Percentiles rank a stretch among this genome's conserved stretches.
These are phyloP conservation scores for Neurospora sp. DNA, from an alignment of 495 filamentous ascomycete species.

Conservation along the genomic window DNA sequence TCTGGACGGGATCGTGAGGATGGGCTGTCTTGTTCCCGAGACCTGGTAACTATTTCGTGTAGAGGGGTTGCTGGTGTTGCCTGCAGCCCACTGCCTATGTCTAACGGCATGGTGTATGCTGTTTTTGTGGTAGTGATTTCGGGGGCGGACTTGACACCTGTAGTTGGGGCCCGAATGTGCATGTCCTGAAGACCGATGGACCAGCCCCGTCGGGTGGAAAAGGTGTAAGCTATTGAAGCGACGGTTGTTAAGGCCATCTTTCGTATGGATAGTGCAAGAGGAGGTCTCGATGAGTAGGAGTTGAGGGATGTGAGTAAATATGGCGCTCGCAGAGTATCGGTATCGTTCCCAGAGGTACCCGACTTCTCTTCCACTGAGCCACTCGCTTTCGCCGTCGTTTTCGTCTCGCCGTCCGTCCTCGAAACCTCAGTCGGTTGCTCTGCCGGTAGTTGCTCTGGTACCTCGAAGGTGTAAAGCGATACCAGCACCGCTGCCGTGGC, in stretches of 20 bases:
- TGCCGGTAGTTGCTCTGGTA: conserved; percentile 15
- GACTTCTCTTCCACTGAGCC: neutral
- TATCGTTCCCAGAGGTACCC: neutral
- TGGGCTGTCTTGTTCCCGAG: neutral
- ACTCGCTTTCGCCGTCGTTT: neutral
- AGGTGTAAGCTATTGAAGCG: conserved; percentile 77
- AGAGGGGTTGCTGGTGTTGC: conserved; percentile 16
- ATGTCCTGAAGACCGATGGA: conserved; percentile 85
- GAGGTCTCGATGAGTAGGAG: conserved; percentile 71
- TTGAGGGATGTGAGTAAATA: conserved; percentile 69
- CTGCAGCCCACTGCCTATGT: conserved; percentile 2
- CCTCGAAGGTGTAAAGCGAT: conserved; percentile 59
- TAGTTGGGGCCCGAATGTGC: conserved; percentile 37
- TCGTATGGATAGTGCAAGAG: conserved; percentile 69
- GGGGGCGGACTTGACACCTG: conserved; percentile 18
- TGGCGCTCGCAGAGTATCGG: conserved; percentile 17
- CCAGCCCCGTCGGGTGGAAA: conserved; percentile 64
- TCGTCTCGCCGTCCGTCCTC: neutral
- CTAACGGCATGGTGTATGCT: conserved; percentile 31
- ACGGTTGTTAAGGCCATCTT: conserved; percentile 48
- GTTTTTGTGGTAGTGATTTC: conserved; percentile 38
- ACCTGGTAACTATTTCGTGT: neutral
- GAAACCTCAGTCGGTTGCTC: neutral
- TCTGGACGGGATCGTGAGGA: neutral
- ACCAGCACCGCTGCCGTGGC: conserved; percentile 63